Evolutionary conservation across 352 stramenopile species (phyloP).

Genomic region (Phytophthora macrochlamydospora): DNA sequence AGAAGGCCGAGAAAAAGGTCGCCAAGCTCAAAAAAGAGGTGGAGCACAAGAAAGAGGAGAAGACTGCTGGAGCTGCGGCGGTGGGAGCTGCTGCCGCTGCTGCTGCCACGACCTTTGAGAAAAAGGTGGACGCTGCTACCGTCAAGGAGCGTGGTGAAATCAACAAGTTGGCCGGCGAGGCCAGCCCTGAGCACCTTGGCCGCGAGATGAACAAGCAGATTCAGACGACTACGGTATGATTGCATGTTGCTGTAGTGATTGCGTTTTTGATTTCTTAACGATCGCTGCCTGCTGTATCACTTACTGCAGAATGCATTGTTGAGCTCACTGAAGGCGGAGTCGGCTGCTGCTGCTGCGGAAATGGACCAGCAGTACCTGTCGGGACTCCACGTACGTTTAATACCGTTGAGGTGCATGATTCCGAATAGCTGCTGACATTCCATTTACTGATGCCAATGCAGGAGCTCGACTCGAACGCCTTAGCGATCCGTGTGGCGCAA

Average conservation of each 20-base stretch:
- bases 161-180: constrained; percentile 54
- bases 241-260: neutral
- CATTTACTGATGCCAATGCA: constrained; percentile 17
- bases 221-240: constrained; percentile 60
- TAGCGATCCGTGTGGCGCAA: constrained; percentile 81
- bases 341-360: constrained; percentile 55
- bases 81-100: constrained; percentile 12
- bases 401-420: neutral
- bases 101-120: constrained; percentile 45
- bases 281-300: constrained; percentile 1
- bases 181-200: constrained; percentile 48
- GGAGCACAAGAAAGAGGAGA: constrained; percentile 31
- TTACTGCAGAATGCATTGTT: constrained; percentile 61
- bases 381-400: constrained; percentile 60
- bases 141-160: constrained; percentile 68
- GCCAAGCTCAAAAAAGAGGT: constrained; percentile 34
- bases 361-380: constrained; percentile 80
- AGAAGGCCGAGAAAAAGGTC: constrained; percentile 26
- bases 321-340: constrained; percentile 64
- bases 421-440: neutral
- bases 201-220: constrained; percentile 70
- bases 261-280: neutral
- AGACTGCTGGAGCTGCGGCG: constrained; percentile 22
- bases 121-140: constrained; percentile 68
- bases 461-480: constrained; percentile 68